Evolutionary conservation across 768 basidiomycete species (phyloP).

Genomic region (Trichaptum fuscoviolaceum): DNA sequence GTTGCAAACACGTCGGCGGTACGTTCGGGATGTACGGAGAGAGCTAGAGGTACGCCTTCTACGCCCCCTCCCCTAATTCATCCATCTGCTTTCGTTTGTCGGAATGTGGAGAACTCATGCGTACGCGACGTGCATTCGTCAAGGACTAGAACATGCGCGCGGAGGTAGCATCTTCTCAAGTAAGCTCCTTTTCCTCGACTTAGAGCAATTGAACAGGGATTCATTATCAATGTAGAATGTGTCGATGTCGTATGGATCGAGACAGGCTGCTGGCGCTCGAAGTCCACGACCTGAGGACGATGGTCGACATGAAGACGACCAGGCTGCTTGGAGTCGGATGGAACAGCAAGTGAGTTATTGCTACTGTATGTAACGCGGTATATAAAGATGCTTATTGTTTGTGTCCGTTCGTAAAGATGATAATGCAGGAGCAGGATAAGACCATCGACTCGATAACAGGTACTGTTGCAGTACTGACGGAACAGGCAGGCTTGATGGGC

Average conservation of each 20-base stretch:
- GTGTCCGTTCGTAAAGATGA: slow-evolving; percentile 43
- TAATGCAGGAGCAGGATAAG: slow-evolving; percentile 84
- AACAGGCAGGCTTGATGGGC: slow-evolving; percentile 94
- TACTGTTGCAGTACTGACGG: slow-evolving; percentile 75
- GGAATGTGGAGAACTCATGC: neutral
- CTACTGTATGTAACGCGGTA: neutral
- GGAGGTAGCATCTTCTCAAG: slow-evolving; percentile 38
- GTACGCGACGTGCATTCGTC: slow-evolving; percentile 19
- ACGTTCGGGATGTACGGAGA: slow-evolving; percentile 66
- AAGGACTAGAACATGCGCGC: slow-evolving; percentile 72
- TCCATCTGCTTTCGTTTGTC: slow-evolving; percentile 15
- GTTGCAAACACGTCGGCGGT: slow-evolving; percentile 67
- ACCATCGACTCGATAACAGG: slow-evolving; percentile 86
- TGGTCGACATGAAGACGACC: slow-evolving; percentile 49
- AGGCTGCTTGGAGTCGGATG: slow-evolving; percentile 76
- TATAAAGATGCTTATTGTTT: neutral
- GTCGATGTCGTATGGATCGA: slow-evolving; percentile 8
- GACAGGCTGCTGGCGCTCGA: slow-evolving; percentile 9
- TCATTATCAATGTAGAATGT: neutral
- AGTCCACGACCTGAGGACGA: slow-evolving; percentile 15
- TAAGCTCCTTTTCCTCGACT: slow-evolving; percentile 11
- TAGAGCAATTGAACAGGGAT: neutral
- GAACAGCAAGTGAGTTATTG: slow-evolving; percentile 68
- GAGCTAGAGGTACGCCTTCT: slow-evolving; percentile 69
- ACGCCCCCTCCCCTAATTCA: no score